Evolutionary conservation across 208 protist species (phyloP).

Genomic region (Leishmania aethiopica): DNA sequence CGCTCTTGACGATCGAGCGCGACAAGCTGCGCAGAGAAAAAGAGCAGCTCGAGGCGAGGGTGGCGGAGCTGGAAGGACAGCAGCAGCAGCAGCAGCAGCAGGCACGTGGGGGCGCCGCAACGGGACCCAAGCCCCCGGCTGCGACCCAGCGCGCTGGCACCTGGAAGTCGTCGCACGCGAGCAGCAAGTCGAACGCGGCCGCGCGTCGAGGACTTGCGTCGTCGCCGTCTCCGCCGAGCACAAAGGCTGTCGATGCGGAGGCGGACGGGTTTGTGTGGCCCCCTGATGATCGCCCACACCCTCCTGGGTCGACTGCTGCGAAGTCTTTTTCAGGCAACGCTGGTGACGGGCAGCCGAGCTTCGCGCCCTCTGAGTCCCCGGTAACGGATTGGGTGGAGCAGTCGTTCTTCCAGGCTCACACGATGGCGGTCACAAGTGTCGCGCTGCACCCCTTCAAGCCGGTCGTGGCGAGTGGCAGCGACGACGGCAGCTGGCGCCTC

Average conservation of each 20-base stretch:
- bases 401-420: slow-evolving; percentile 78
- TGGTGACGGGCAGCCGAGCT: neutral
- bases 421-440: slow-evolving; percentile 87
- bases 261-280: slow-evolving; percentile 68
- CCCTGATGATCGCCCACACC: slow-evolving; percentile 55
- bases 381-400: slow-evolving; percentile 68
- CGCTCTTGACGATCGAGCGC: slow-evolving; percentile 79
- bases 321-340: neutral
- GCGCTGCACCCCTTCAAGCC: slow-evolving; percentile 94
- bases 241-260: slow-evolving; percentile 13
- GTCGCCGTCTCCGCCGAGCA: slow-evolving; percentile 6
- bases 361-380: slow-evolving; percentile 15
- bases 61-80: slow-evolving; percentile 56
- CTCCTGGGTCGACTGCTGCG: neutral
- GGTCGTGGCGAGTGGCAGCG: slow-evolving; percentile 95
- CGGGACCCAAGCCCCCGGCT: slow-evolving; percentile 20
- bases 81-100: slow-evolving; percentile 28
- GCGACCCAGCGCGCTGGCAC: slow-evolving; percentile 1
- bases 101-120: slow-evolving; percentile 1
- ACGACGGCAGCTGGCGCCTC: slow-evolving; percentile 96
- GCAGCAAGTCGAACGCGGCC: slow-evolving; percentile 3
- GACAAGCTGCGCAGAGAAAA: slow-evolving; percentile 75
- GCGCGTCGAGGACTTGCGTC: neutral
- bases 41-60: slow-evolving; percentile 62
- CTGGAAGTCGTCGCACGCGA: neutral